phyloP scores from a whole-genome alignment of 371 early-diverging fungal genomes.

The Syncephalis plumigaleata region DNA sequence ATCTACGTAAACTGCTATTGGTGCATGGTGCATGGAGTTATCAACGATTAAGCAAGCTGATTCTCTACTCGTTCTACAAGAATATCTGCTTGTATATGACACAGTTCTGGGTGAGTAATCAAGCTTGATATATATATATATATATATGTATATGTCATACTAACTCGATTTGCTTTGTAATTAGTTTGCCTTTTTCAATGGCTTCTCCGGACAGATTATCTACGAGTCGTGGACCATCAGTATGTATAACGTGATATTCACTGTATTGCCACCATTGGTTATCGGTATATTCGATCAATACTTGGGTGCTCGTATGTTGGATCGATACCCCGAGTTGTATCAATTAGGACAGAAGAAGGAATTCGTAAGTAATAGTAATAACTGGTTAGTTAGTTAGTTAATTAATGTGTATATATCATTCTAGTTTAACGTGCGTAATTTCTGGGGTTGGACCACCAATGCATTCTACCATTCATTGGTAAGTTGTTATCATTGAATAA shows the following conservation, averaged over 20 bases:
- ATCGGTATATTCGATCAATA: constrained; percentile 92
- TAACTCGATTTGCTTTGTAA: background rate
- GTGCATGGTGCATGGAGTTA: constrained; percentile 94
- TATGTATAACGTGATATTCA: constrained; percentile 79
- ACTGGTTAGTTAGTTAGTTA: too few species aligned
- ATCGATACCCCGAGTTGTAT: constrained; percentile 93
- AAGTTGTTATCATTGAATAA: too few species aligned
- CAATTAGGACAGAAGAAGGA: constrained; percentile 76
- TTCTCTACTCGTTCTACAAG: constrained; percentile 88
- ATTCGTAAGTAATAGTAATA: constrained; percentile 33
- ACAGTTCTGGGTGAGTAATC: constrained; percentile 63
- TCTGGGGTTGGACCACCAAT: constrained; percentile 90
- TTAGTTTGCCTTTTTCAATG: constrained; percentile 66
- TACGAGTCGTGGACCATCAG: constrained; percentile 92
- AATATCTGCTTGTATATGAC: constrained; percentile 92
- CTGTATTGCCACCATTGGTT: constrained; percentile 72
- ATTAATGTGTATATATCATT: background rate
- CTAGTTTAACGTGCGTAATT: constrained; percentile 71
- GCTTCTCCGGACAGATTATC: constrained; percentile 80
- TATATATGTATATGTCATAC: too few species aligned
- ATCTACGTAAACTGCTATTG: constrained; percentile 68
- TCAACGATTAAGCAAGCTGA: constrained; percentile 70
- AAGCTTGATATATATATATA: too few species aligned
- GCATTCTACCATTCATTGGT: constrained; percentile 80
- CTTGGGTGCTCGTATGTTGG: constrained; percentile 78